A percentile compares a stretch with the other conserved stretches of the same genome.
Evolutionary conservation across 31 red algal species (phyloP).

Genomic region (Odonthalia washingtoniensis): DNA sequence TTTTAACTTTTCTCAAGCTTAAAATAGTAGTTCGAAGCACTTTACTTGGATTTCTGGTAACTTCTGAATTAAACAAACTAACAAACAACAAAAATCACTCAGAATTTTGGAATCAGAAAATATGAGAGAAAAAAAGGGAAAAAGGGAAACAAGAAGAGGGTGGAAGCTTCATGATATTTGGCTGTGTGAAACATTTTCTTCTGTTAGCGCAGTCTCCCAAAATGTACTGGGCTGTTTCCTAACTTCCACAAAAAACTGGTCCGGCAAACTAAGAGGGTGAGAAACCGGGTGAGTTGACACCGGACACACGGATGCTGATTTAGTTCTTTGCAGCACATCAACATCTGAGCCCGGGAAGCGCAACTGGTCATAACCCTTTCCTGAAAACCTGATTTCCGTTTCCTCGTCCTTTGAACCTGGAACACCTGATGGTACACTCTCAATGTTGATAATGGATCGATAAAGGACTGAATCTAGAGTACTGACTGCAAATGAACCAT

Average conservation of each 20-base stretch:
- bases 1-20: too few relatives aligned
- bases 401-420: constrained; percentile 26
- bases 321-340: constrained; percentile 41
- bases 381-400: constrained; percentile 52
- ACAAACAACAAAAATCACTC: too few relatives aligned
- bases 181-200: too few relatives aligned
- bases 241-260: constrained; percentile 57
- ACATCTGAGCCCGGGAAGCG: constrained; percentile 58
- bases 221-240: not conserved
- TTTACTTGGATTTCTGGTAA: too few relatives aligned
- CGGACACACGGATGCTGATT: constrained; percentile 61
- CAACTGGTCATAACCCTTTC: constrained; percentile 38
- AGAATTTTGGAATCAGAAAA: too few relatives aligned
- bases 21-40: too few relatives aligned
- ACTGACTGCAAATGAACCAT: constrained; percentile 57
- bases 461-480: constrained; percentile 85
- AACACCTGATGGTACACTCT: constrained; percentile 25
- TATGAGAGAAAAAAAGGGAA: too few relatives aligned
- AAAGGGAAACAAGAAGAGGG: too few relatives aligned
- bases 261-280: constrained; percentile 68
- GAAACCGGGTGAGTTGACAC: constrained; percentile 79
- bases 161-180: too few relatives aligned
- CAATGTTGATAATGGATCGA: constrained; percentile 67
- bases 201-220: constrained; percentile 12
- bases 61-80: too few relatives aligned